Conservation (phyloP, 2,329 filamentous ascomycete genomes). For the Arthrobotrys musiformis region DNA sequence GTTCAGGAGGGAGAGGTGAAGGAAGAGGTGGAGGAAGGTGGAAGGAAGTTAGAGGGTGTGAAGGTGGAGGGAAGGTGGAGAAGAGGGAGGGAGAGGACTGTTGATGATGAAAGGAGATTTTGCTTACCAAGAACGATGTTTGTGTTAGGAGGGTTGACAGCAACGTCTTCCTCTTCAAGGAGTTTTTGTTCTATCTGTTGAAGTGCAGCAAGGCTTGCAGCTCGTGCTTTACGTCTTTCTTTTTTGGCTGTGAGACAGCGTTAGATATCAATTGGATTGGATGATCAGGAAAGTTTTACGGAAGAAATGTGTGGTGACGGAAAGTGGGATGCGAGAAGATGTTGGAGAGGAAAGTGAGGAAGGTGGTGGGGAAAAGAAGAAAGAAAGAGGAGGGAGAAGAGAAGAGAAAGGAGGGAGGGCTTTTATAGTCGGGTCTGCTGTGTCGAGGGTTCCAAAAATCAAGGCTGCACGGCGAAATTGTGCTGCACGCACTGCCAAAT, state of each 20-base stretch:
- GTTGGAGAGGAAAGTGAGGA: not conserved
- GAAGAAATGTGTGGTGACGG: too few relatives aligned
- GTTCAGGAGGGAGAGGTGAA: too few relatives aligned
- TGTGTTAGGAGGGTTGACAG: not conserved
- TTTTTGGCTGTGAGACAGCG: constrained; percentile 29
- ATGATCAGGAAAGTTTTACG: too few relatives aligned
- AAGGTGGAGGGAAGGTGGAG: not conserved
- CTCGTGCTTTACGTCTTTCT: constrained; percentile 26
- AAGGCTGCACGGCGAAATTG: not conserved
- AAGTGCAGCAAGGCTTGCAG: constrained; percentile 1
- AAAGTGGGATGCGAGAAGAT: not conserved
- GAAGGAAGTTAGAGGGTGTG: not conserved
- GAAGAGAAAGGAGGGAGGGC: not conserved
- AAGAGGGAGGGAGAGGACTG: not conserved
- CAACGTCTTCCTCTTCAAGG: not conserved
- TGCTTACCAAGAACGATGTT: not conserved
- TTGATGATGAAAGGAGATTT: not conserved
- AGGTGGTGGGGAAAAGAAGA: not conserved
- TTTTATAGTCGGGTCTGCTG: not conserved
- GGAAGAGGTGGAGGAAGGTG: not conserved
- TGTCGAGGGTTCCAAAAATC: not conserved
- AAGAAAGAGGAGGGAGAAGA: not conserved
- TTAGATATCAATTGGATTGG: too few relatives aligned
- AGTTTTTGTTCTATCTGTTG: not conserved
- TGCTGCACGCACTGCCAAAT: not conserved